Evolutionary conservation across 371 early-diverging fungal species (phyloP), one percentile per base, ranked within the genome.

Genomic region (Mucor circinelloides): DNA sequence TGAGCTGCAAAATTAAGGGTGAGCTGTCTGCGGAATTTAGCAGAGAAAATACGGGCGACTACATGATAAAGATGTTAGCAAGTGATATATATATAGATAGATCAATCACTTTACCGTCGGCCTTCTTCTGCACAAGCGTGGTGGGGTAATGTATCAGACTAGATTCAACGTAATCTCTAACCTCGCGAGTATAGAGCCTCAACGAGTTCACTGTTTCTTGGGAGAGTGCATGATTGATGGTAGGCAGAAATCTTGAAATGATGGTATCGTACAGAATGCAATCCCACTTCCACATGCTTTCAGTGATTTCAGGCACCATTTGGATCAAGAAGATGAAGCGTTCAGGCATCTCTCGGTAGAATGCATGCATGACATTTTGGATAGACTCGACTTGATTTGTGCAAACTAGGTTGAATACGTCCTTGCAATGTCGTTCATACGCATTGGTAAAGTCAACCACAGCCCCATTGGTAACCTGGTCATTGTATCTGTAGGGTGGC

Each of bases 231-330:
- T 77, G 66, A 23, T 75, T 52, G 1, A 83, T 68, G 27, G 68
- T 69, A n/a, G 86, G 86, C 12, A 84, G 50, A 28, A 79, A 48
- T 15, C 59, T 63, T 25, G 69, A 62, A 38, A 86, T 78, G 54
- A 87, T 75, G 5, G 84, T 69, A 66, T 88, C 87, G 60, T 84
- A 88, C 15, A 88, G 68, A 1, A 75, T 50, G 30, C 85, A 76
- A 67, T 88, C 87, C 77, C 82, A 85, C 58, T 81, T 73, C 84
- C 85, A 88, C 12, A 87, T 70, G 19, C 74, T 63, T 6, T 85
- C 87, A 7, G 68, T 64, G 0, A 82, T 36, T 31, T 85, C 80
- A 28, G 78, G 76, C 1, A 71, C 27, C 1, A 34, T 67, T 9
- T 68, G 61, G 27, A 82, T 61, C 19, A 79, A 9, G 1, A 23